Base-by-base conservation (phyloP, 2,329 filamentous ascomycete genomes). In the Zasmidium citrigriseum region DNA sequence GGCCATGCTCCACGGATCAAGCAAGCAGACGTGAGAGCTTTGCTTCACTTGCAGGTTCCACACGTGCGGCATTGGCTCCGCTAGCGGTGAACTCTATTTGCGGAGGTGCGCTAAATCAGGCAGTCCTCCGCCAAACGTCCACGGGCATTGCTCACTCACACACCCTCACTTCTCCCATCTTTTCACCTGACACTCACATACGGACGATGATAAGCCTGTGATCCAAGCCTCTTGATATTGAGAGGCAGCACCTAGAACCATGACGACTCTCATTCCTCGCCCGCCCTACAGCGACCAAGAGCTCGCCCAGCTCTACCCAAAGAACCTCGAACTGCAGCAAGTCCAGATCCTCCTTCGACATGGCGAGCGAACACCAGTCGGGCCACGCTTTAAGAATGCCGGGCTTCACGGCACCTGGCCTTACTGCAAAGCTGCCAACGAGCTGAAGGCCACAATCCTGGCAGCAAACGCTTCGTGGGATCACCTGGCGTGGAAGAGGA, bases 261-360 rank as follows among this genome's bases (percentile, higher is more conserved):
- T 98, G 93, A 89, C 93, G 12, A 88, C 88, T 44, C 82, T 96
- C 46, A 77, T 83, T 46, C 90, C 90, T 50, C 86, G 91, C 57
- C 79, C 83, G 57, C 86, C 90, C 0, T 98, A 98, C 78, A 87
- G 88, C 46, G 79, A 87, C 65, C 87, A 90, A 59, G 93, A 98
- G 82, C 85, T 98, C 51, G 80, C 83, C 46, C 80, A 81, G 69
- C 86, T 98, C 59, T 99, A 97, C 77, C 95, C 95, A 1, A 77
- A 86, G 55, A 80, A 83, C 46, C 82, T 99, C 59, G 84, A 93
- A 73, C 85, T 99, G 34, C 89, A 95, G 73, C 86, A 95, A 60
- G 95, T 98, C 51, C 95, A 99, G 78, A 83, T 98, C 68, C 83
- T 87, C n/a, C 68, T 75, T 18, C 67, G 73, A 21, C 73, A 75